Percentiles rank a stretch among this genome's conserved stretches.
Evolutionary conservation across 1,284 basidiomycete genomes (phyloP).

Genomic region (Athelia psychrophila): DNA sequence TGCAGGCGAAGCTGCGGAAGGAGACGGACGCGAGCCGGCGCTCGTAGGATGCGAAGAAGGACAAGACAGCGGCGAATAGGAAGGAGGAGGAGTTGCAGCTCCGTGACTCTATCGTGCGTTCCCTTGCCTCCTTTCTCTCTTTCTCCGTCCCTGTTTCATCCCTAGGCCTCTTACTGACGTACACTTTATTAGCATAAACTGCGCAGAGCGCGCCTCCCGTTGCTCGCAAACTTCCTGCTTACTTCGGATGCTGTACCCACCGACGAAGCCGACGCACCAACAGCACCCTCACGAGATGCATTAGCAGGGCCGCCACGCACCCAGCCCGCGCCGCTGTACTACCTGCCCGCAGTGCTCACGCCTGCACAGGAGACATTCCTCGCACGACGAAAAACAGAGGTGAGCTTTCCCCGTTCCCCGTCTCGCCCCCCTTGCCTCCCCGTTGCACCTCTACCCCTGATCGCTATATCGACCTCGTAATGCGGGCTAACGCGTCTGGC

Average conservation of each 20-base stretch:
- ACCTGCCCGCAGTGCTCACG: slow-evolving; percentile 66
- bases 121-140: background rate
- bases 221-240: slow-evolving; percentile 72
- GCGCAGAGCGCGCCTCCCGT: slow-evolving; percentile 61
- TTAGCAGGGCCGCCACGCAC: slow-evolving; percentile 53
- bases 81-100: slow-evolving; percentile 79
- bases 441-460: slow-evolving; percentile 1
- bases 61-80: slow-evolving; percentile 67
- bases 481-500: background rate
- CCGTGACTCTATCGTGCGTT: slow-evolving; percentile 72
- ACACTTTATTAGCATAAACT: slow-evolving; percentile 61
- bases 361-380: slow-evolving; percentile 72
- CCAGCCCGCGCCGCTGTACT: slow-evolving; percentile 74
- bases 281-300: slow-evolving; percentile 33
- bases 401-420: slow-evolving; percentile 15
- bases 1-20: slow-evolving; percentile 76
- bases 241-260: slow-evolving; percentile 54
- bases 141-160: background rate
- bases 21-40: slow-evolving; percentile 80
- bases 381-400: slow-evolving; percentile 57
- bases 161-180: background rate
- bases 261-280: background rate
- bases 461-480: slow-evolving; percentile 1
- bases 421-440: slow-evolving; percentile 11
- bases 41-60: slow-evolving; percentile 79